A percentile compares a stretch with the other conserved stretches of the same genome.
phyloP scores from a whole-genome alignment of 2,329 filamentous ascomycete species.

The Aureobasidium sp. region DNA sequence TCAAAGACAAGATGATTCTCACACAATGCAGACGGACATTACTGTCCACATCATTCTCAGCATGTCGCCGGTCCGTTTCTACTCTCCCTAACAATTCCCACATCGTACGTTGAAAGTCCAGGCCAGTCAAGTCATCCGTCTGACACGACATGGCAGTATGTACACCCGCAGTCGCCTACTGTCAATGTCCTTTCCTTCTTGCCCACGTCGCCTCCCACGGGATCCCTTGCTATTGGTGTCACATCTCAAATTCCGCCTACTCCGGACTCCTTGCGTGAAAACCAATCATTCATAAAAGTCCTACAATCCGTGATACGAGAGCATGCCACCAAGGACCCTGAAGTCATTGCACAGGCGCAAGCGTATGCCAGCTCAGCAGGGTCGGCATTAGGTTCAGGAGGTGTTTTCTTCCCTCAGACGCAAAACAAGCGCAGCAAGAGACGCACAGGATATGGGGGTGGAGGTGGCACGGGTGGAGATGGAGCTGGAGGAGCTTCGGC shows the following conservation, averaged over 20 bases:
- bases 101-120: slow-evolving; percentile 26
- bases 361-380: slow-evolving; percentile 54
- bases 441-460: slow-evolving; percentile 25
- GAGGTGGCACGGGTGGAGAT: slow-evolving; percentile 38
- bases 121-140: background rate
- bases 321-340: slow-evolving; percentile 49
- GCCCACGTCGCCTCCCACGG: slow-evolving; percentile 46
- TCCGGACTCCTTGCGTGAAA: slow-evolving; percentile 49
- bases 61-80: slow-evolving; percentile 25
- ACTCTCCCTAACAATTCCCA: slow-evolving; percentile 40
- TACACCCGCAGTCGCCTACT: slow-evolving; percentile 38
- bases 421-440: slow-evolving; percentile 22
- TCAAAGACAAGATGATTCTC: slow-evolving; percentile 3
- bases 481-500: slow-evolving; percentile 50
- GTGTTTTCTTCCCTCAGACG: slow-evolving; percentile 38
- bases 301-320: slow-evolving; percentile 49
- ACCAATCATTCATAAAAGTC: slow-evolving; percentile 49
- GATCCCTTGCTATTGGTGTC: slow-evolving; percentile 48
- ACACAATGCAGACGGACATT: slow-evolving; percentile 8
- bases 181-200: slow-evolving; percentile 50
- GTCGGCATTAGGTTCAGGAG: slow-evolving; percentile 45
- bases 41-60: background rate
- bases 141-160: slow-evolving; percentile 34
- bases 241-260: slow-evolving; percentile 50
- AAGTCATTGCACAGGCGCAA: slow-evolving; percentile 51